Conservation (phyloP, 257 asterid genomes). For the Primulina huaijiensis region DNA sequence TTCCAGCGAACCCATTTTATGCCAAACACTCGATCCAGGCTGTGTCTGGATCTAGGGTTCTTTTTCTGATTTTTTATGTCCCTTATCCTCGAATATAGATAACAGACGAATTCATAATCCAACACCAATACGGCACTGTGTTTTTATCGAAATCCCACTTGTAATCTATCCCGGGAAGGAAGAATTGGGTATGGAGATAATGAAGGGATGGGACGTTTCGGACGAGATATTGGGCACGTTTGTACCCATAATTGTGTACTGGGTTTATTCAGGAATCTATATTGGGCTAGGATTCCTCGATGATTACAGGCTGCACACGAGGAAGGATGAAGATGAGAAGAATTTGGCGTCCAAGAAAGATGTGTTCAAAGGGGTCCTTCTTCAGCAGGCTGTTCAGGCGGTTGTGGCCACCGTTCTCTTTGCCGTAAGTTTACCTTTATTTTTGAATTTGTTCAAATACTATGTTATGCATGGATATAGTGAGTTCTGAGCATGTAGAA, state of each 20-base stretch:
- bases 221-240: constrained; percentile 85
- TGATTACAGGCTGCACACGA: constrained; percentile 73
- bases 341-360: constrained; percentile 71
- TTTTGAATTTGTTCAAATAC: neutral
- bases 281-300: constrained; percentile 57
- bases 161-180: no score
- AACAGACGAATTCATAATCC: no score
- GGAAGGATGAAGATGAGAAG: constrained; percentile 87
- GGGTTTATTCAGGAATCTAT: constrained; percentile 88
- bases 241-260: constrained; percentile 68
- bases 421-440: constrained; percentile 46
- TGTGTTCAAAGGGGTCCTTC: constrained; percentile 86
- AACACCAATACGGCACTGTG: no score
- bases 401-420: constrained; percentile 72
- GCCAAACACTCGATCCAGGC: neutral
- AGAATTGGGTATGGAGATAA: neutral
- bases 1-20: neutral
- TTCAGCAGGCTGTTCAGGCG: constrained; percentile 92
- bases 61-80: neutral
- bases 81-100: no score
- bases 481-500: no score
- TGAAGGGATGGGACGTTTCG: constrained; percentile 32
- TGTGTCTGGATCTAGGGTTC: neutral
- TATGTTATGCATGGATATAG: neutral
- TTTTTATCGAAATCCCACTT: no score